Percentiles rank a stretch among this genome's conserved stretches.
phyloP scores from a whole-genome alignment of 202 grass and related monocot genomes.

The Eragrostis tef region DNA sequence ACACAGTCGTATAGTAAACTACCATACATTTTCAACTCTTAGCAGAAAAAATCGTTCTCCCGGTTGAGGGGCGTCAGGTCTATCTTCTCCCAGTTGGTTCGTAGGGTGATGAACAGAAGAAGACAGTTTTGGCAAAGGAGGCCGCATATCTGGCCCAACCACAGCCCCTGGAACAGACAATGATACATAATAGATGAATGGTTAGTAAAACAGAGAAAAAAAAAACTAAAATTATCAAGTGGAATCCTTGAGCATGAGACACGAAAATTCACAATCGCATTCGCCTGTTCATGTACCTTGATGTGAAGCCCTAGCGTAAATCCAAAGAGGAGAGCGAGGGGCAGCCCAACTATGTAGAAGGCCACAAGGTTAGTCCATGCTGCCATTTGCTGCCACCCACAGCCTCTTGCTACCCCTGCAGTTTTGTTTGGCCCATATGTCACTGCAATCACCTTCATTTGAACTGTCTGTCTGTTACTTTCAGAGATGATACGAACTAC shows the following conservation, averaged over 20 bases:
- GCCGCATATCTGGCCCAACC: constrained; percentile 77
- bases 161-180: constrained; percentile 62
- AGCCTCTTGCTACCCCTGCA: constrained; percentile 83
- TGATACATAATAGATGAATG: neutral
- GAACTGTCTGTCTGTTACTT: neutral
- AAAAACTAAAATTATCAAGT: neutral
- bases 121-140: constrained; percentile 61
- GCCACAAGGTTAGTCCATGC: constrained; percentile 88
- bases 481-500: neutral
- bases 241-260: neutral
- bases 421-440: constrained; percentile 6
- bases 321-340: constrained; percentile 61
- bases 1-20: neutral
- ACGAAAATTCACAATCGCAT: neutral
- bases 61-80: constrained; percentile 42
- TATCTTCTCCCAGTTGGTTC: constrained; percentile 59
- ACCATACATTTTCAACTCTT: neutral
- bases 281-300: constrained; percentile 44
- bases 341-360: constrained; percentile 80
- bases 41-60: constrained; percentile 38
- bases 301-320: constrained; percentile 68
- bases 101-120: constrained; percentile 65
- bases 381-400: constrained; percentile 86
- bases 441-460: constrained; percentile 17
- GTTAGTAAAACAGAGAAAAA: neutral